Evolutionary conservation across 345 rosid species (phyloP).

Genomic region (Melaleuca alternifolia): DNA sequence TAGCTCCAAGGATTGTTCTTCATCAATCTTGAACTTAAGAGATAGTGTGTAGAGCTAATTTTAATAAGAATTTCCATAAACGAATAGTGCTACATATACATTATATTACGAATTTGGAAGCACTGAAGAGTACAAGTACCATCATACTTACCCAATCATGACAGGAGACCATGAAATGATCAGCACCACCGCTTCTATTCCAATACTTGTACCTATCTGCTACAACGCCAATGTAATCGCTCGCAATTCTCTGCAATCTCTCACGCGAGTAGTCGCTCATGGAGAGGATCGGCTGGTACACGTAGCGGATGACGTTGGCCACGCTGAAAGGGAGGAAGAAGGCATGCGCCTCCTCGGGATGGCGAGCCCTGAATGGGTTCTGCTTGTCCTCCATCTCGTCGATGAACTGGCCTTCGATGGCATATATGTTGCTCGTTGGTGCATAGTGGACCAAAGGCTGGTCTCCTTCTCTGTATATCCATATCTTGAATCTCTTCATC

Average conservation of each 20-base stretch:
- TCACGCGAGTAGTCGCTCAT: conserved; percentile 17
- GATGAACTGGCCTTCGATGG: conserved; percentile 4
- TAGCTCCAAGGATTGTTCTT: not conserved
- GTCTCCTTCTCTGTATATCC: conserved; percentile 59
- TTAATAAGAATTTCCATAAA: not conserved
- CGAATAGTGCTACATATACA: not conserved
- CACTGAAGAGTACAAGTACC: too few relatives aligned
- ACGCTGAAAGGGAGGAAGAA: conserved; percentile 44
- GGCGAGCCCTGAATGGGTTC: conserved; percentile 22
- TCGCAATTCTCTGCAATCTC: not conserved
- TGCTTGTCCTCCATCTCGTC: conserved; percentile 33
- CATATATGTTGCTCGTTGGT: conserved; percentile 39
- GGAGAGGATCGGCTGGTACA: conserved; percentile 25
- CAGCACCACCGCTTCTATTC: conserved; percentile 54
- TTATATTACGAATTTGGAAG: not conserved
- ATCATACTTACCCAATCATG: conserved; percentile 7
- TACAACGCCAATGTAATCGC: not conserved
- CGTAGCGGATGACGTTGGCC: conserved; percentile 16
- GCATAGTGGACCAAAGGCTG: conserved; percentile 40
- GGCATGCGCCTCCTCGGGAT: conserved; percentile 41
- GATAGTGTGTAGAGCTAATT: not conserved
- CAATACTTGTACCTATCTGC: conserved; percentile 29
- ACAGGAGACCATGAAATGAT: conserved; percentile 35
- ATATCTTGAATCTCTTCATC: conserved; percentile 6
- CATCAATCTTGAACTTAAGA: not conserved